These are phyloP conservation scores for Hygrocybe punicea DNA, from an alignment of 768 basidiomycete species.

Conservation along the genomic window DNA sequence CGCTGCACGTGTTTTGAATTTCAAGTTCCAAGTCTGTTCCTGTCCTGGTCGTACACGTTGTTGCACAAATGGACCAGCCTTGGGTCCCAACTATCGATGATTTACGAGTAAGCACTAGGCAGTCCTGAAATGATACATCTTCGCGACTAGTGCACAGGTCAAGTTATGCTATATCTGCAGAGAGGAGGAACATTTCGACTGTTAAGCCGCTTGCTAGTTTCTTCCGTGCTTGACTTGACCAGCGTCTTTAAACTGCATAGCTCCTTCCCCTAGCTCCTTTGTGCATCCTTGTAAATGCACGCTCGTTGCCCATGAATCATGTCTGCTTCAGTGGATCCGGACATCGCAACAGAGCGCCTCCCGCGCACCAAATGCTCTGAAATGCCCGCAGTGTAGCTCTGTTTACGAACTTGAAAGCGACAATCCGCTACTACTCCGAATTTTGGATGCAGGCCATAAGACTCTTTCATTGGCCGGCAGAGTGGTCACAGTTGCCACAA, in stretches of 20 bases:
- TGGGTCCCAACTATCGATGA: conserved; percentile 26
- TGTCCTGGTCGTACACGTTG: neutral
- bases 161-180: conserved; percentile 77
- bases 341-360: conserved; percentile 56
- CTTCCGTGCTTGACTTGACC: neutral
- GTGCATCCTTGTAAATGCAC: conserved; percentile 81
- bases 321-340: conserved; percentile 77
- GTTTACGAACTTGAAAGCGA: conserved; percentile 65
- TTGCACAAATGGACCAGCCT: neutral
- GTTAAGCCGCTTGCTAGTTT: neutral
- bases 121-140: neutral
- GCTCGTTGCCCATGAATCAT: conserved; percentile 74
- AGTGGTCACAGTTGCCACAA: conserved; percentile 47
- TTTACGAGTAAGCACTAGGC: conserved; percentile 22
- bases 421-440: conserved; percentile 49
- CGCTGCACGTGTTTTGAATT: neutral
- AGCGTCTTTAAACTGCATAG: conserved; percentile 25
- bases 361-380: conserved; percentile 62
- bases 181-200: conserved; percentile 14
- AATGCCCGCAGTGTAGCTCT: conserved; percentile 75
- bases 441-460: conserved; percentile 52
- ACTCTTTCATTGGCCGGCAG: conserved; percentile 50
- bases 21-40: too few relatives aligned
- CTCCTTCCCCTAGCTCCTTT: conserved; percentile 57
- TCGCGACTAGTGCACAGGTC: conserved; percentile 37